Evolutionary conservation across 106 monocot species (phyloP).

Genomic region (Vanilla planifolia): DNA sequence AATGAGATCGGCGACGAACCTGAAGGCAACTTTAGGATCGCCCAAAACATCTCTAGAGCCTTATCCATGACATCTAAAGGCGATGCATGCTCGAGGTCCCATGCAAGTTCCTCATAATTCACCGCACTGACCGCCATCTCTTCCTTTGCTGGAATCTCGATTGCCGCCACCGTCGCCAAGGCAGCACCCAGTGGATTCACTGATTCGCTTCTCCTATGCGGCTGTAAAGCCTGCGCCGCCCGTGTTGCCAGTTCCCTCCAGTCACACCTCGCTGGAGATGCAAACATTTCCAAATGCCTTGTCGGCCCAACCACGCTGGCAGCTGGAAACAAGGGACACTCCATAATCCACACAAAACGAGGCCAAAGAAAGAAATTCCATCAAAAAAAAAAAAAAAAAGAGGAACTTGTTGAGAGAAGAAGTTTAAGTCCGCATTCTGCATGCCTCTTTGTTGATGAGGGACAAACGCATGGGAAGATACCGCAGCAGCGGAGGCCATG

Average conservation of each 20-base stretch:
- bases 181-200: conserved; percentile 18
- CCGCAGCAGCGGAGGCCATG: not conserved
- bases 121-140: conserved; percentile 8
- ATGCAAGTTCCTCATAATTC: conserved; percentile 60
- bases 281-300: not conserved
- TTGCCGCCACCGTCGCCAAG: conserved; percentile 3
- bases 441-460: not conserved
- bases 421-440: too few relatives aligned
- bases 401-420: too few relatives aligned
- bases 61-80: conserved; percentile 71
- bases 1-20: conserved; percentile 29
- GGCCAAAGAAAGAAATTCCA: not conserved
- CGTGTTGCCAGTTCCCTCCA: conserved; percentile 23
- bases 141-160: not conserved
- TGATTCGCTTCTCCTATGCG: conserved; percentile 15
- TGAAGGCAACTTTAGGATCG: conserved; percentile 84
- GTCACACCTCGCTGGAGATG: not conserved
- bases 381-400: not conserved
- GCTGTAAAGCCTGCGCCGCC: conserved; percentile 26
- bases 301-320: not conserved
- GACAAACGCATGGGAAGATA: not conserved
- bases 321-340: conserved; percentile 7
- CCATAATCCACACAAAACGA: not conserved
- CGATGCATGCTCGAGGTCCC: conserved; percentile 45
- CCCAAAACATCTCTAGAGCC: conserved; percentile 62